phyloP scores from a whole-genome alignment of 176 grass and related monocot genomes.

The Oryza meyeriana region DNA sequence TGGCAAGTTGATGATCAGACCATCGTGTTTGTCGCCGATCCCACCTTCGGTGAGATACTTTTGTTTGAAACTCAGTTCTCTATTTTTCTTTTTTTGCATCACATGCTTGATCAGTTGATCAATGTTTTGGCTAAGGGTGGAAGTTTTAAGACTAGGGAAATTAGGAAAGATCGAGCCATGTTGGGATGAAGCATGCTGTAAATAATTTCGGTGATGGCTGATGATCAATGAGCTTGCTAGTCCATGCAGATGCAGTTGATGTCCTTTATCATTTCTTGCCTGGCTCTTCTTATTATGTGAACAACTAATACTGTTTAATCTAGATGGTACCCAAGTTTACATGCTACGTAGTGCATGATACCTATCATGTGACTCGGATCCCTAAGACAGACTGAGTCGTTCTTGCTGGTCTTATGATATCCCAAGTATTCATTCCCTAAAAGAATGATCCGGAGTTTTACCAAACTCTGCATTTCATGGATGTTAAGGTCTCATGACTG shows the following conservation, averaged over 20 bases:
- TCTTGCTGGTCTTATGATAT: too few relatives aligned
- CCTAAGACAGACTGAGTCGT: background rate
- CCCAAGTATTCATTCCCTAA: too few relatives aligned
- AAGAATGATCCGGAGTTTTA: background rate
- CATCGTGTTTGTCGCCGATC: constrained; percentile 85
- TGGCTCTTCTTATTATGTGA: background rate
- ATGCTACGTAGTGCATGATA: background rate
- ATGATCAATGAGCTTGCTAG: background rate
- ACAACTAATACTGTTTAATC: background rate
- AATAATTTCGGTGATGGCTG: background rate
- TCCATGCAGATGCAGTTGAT: background rate
- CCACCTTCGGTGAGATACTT: constrained; percentile 71
- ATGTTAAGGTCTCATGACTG: background rate
- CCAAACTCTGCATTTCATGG: background rate
- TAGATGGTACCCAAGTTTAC: background rate
- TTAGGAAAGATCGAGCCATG: background rate
- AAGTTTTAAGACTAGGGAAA: background rate
- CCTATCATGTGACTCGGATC: background rate
- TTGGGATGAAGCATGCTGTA: background rate
- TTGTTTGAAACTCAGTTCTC: background rate
- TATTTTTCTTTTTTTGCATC: background rate
- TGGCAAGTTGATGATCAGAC: constrained; percentile 97
- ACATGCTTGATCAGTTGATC: background rate
- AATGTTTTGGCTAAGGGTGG: background rate
- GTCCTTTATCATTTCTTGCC: background rate